A percentile compares a stretch with the other conserved stretches of the same genome.
These are phyloP conservation scores for Chaetomiaceae sp. DNA, from an alignment of 2,329 filamentous ascomycete species.

Conservation along the genomic window DNA sequence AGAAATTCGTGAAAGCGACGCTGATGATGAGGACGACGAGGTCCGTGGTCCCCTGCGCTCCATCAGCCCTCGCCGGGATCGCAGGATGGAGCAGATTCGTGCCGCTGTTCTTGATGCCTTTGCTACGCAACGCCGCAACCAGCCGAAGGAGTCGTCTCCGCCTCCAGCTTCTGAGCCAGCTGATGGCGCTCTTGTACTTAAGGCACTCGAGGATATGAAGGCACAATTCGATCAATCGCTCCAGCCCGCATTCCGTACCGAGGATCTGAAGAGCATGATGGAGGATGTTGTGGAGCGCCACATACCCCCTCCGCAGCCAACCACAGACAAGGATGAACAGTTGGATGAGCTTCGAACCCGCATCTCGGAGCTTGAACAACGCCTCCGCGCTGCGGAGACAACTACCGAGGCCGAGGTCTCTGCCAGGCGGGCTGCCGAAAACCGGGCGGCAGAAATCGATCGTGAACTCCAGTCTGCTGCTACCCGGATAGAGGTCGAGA, in stretches of 20 bases:
- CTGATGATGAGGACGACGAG: constrained; percentile 88
- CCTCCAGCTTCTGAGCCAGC: constrained; percentile 28
- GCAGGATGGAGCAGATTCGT: constrained; percentile 78
- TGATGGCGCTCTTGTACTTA: constrained; percentile 51
- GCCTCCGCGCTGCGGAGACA: constrained; percentile 44
- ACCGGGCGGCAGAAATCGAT: constrained; percentile 48
- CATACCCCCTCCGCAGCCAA: constrained; percentile 47
- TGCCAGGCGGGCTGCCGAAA: constrained; percentile 49
- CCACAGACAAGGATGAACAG: constrained; percentile 48
- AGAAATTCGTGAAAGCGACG: constrained; percentile 77
- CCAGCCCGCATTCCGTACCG: constrained; percentile 42
- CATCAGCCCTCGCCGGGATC: constrained; percentile 72
- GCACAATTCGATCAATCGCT: constrained; percentile 47
- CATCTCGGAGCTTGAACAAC: constrained; percentile 57
- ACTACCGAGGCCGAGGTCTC: constrained; percentile 47
- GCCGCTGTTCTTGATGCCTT: constrained; percentile 70
- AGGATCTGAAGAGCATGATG: constrained; percentile 58
- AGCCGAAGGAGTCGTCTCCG: constrained; percentile 32
- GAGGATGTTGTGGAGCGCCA: constrained; percentile 59
- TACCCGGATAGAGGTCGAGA: constrained; percentile 56
- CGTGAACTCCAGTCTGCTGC: constrained; percentile 54
- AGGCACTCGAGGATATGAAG: constrained; percentile 63
- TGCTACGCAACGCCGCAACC: constrained; percentile 47
- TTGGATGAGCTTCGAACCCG: constrained; percentile 57
- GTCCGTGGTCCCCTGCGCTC: constrained; percentile 57